Conservation (phyloP, 768 basidiomycete species). For the Russula sp. region DNA sequence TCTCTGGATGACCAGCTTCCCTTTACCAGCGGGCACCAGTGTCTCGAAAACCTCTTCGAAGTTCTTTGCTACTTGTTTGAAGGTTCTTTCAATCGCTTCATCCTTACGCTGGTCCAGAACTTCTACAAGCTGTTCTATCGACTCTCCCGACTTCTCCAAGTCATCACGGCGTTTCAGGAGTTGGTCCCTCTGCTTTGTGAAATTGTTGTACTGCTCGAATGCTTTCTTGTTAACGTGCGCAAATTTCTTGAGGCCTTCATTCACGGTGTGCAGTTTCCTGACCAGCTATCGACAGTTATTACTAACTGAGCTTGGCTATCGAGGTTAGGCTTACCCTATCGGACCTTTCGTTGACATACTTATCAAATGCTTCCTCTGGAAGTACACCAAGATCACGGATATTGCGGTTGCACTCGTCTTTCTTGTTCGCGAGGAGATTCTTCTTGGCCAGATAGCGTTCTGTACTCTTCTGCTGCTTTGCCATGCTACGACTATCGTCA, state of each 20-base stretch:
- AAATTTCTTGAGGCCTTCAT: constrained; percentile 93
- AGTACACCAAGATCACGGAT: constrained; percentile 95
- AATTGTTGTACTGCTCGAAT: constrained; percentile 96
- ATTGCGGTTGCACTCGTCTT: constrained; percentile 93
- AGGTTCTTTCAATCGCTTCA: constrained; percentile 97
- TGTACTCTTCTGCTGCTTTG: constrained; percentile 91
- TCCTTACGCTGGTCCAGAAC: constrained; percentile 96
- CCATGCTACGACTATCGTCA: constrained; percentile 83
- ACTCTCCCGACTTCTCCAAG: constrained; percentile 81
- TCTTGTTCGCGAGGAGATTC: constrained; percentile 76
- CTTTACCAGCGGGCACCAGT: constrained; percentile 90
- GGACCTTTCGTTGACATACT: constrained; percentile 85
- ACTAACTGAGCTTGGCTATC: background rate
- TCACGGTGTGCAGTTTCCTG: constrained; percentile 88
- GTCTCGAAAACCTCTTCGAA: constrained; percentile 97
- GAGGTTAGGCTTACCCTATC: constrained; percentile 60
- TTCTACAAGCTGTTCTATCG: constrained; percentile 90
- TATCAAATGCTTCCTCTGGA: constrained; percentile 96
- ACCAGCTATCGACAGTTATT: constrained; percentile 57
- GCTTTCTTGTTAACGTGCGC: constrained; percentile 99
- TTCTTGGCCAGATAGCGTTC: constrained; percentile 93
- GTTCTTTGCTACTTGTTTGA: constrained; percentile 96
- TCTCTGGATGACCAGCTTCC: constrained; percentile 88
- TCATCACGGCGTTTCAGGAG: constrained; percentile 84
- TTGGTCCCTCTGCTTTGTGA: constrained; percentile 96